A percentile compares a stretch with the other conserved stretches of the same genome.
phyloP scores from a whole-genome alignment of 176 grass and related monocot species.

The maize (Zea mays) region DNA sequence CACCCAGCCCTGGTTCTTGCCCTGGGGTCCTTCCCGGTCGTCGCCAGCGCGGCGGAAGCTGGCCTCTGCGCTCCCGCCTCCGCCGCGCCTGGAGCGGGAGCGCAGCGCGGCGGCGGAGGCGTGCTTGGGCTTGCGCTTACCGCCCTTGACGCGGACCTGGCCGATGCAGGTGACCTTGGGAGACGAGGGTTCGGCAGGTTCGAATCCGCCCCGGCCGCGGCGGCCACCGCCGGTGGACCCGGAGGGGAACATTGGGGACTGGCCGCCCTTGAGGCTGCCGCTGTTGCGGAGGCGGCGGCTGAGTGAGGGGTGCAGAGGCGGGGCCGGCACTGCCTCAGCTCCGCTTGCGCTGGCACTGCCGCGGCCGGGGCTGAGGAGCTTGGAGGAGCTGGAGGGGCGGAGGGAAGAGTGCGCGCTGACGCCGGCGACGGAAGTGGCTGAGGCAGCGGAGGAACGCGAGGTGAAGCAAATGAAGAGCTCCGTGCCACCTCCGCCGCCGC shows the following conservation, averaged over 20 bases:
- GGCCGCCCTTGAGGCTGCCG: slow-evolving; percentile 84
- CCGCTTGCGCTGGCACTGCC: slow-evolving; percentile 27
- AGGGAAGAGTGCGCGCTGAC: slow-evolving; percentile 20
- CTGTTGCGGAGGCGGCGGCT: slow-evolving; percentile 79
- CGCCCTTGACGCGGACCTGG: slow-evolving; percentile 83
- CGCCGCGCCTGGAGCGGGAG: slow-evolving; percentile 66
- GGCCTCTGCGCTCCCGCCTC: slow-evolving; percentile 53
- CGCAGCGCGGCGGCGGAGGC: slow-evolving; percentile 52
- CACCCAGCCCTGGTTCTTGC: slow-evolving; percentile 84
- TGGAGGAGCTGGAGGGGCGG: slow-evolving; percentile 47
- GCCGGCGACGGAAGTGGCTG: slow-evolving; percentile 35
- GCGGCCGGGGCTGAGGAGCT: slow-evolving; percentile 68
- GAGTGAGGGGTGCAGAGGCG: slow-evolving; percentile 63
- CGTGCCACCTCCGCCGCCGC: slow-evolving; percentile 49
- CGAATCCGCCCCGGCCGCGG: slow-evolving; percentile 49
- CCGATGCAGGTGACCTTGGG: slow-evolving; percentile 98
- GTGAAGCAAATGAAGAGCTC: slow-evolving; percentile 83
- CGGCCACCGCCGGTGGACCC: slow-evolving; percentile 44
- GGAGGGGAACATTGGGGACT: slow-evolving; percentile 91
- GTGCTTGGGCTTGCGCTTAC: slow-evolving; percentile 67
- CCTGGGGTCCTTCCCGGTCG: slow-evolving; percentile 55
- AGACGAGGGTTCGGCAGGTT: slow-evolving; percentile 81
- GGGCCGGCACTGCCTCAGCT: slow-evolving; percentile 27
- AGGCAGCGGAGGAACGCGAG: slow-evolving; percentile 50
- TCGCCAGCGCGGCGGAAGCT: slow-evolving; percentile 66